Evolutionary conservation across 495 filamentous ascomycete genomes (phyloP), one percentile per base, ranked within the genome.

Genomic region (Penicillium tannophilum): DNA sequence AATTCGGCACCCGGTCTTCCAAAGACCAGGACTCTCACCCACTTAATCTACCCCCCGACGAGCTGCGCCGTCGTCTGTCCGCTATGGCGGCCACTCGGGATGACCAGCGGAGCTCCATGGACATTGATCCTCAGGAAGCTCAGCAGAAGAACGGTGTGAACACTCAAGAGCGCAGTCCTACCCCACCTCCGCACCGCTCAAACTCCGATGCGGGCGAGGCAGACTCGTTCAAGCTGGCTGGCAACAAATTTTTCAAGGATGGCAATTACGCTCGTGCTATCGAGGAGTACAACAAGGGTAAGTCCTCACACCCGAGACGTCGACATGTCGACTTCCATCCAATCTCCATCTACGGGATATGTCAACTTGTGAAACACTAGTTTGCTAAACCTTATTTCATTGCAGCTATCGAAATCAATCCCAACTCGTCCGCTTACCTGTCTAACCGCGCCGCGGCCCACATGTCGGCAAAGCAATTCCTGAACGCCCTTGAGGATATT

Each of bases 241-340:
- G 94, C 31, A 98, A 98, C 78, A 95, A 93, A 66, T 93, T 89
- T 67, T 98, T 96, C 81, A 97, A 97, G 79, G 87, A 90, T 56
- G 88, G 87, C 65, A 88, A 97, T 62, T 98, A 92, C 69, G 75
- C 78, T 41, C 86, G 87, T 63, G 93, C 95, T 20, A 90, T 97
- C 66, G 84, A 90, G 61, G 90, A 96, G 69, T 98, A 98, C 70
- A 92, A 88, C 52, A 97, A 96, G 84, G 94, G 92, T 97, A 73
- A 60, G 75, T 63, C 49, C 45, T n/a, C 42, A 33, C 43, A 19
- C 42, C 24, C 16, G 11, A 33, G 16, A 43, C 17, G 19, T 49
- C 36, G 24, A 16, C 9, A 39, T 10, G 12, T 41, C 39, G 16
- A 14, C 16, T 54, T 26, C 43, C 7, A 35, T 36, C 10, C 12